Conservation (phyloP, 2,329 filamentous ascomycete species). For the Aspergillus hortae region DNA sequence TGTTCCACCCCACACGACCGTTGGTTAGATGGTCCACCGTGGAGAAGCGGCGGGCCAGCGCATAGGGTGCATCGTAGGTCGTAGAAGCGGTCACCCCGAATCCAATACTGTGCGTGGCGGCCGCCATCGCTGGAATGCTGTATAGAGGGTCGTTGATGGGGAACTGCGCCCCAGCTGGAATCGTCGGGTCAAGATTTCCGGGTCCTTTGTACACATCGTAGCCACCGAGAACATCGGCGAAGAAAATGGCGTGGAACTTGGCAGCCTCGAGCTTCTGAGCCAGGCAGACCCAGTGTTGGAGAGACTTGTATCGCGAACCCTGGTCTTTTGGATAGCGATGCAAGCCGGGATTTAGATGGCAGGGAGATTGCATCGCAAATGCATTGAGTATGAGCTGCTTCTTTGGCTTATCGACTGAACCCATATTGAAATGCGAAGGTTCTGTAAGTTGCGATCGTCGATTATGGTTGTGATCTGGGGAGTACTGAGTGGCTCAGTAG, state of each 20-base stretch:
- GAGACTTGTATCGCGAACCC: constrained; percentile 37
- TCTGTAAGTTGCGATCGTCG: background rate
- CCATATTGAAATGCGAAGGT: background rate
- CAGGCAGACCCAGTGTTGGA: constrained; percentile 47
- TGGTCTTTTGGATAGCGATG: constrained; percentile 35
- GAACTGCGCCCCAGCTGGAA: constrained; percentile 41
- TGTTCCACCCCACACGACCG: constrained; percentile 53
- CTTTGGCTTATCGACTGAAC: constrained; percentile 3
- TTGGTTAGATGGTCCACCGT: constrained; percentile 52
- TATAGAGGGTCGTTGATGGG: constrained; percentile 43
- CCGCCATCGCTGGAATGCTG: constrained; percentile 45
- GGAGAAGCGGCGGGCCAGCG: constrained; percentile 53
- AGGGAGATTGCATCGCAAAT: constrained; percentile 47
- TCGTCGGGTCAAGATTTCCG: constrained; percentile 35
- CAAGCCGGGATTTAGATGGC: constrained; percentile 44
- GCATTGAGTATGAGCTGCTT: constrained; percentile 47
- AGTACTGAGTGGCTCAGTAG: too few relatives aligned
- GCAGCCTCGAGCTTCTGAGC: constrained; percentile 48
- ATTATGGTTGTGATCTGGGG: too few relatives aligned
- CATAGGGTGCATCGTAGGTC: constrained; percentile 54
- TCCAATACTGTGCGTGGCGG: constrained; percentile 45
- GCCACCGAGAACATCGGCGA: constrained; percentile 48
- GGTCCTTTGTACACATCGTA: constrained; percentile 47
- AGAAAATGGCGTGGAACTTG: constrained; percentile 51
- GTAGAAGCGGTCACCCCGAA: constrained; percentile 54